Evolutionary conservation across 2,329 filamentous ascomycete genomes (phyloP), one percentile per base, ranked within the genome.

Genomic region (Penicillium olsonii): DNA sequence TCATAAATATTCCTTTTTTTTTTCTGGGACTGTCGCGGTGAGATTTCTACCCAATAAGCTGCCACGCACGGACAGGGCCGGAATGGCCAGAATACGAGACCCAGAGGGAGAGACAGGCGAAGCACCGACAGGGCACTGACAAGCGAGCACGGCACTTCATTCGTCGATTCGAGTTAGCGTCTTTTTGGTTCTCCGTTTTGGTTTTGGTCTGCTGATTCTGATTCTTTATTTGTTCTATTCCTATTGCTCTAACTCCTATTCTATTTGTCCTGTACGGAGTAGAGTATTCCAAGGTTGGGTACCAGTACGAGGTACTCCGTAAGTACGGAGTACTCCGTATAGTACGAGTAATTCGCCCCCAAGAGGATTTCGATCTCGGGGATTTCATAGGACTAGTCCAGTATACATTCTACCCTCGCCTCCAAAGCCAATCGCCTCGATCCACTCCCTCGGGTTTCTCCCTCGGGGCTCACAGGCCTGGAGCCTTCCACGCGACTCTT

Each of bases 11-110:
- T 35, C 31, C 35, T 40, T 31, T 42, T 37, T 31, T 24, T 37
- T n/a, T n/a, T n/a, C n/a, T n/a, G n/a, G n/a, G n/a, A 33, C 38
- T 38, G 47, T 51, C 39, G 31, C 14, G 24, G 38, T 52, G 41
- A 41, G 43, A 58, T 58, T 58, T 41, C 47, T 41, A 37, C 44
- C 55, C 55, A 54, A 57, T 52, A 15, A 39, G 41, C 35, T 24
- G 41, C 24, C 15, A 44, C 53, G 55, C 56, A 59, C 56, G 55
- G 55, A 59, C 55, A 44, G 18, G 52, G 18, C 42, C 45, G 56
- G 53, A 59, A 59, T 57, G 53, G 53, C 47, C 24, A 56, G 48
- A 56, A 60, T 58, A 60, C 55, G 51, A 54, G 56, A 55, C 29
- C 44, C 37, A 37, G 8, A 8, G 4, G 22, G 8, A 24, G 8